phyloP scores from a whole-genome alignment of 2,329 filamentous ascomycete species.

The Thelonectria olida region DNA sequence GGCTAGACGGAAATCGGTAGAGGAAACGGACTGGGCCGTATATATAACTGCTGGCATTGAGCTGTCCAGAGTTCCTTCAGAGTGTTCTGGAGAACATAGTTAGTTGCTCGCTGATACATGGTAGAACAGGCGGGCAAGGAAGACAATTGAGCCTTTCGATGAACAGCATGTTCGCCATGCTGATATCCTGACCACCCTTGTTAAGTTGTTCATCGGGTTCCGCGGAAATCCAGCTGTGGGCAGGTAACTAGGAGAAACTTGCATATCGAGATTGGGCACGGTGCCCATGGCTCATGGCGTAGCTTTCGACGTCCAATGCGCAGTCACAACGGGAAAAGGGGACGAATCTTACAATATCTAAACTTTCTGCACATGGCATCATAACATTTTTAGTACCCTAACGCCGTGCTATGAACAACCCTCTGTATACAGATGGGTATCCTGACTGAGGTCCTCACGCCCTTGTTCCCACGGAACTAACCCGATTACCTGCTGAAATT shows the following conservation, averaged over 20 bases:
- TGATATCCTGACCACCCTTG: neutral
- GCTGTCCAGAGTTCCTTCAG: neutral
- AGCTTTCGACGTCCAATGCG: neutral
- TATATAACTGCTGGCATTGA: neutral
- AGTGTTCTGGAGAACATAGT: neutral
- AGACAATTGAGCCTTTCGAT: neutral
- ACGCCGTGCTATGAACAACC: constrained; percentile 42
- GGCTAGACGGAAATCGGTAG: neutral
- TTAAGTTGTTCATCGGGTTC: too few relatives aligned
- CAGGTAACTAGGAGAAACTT: too few relatives aligned
- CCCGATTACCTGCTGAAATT: constrained; percentile 35
- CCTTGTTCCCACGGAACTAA: constrained; percentile 15
- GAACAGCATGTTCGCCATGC: neutral
- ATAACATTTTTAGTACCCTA: constrained; percentile 43
- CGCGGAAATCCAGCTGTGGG: too few relatives aligned
- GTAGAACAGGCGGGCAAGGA: neutral
- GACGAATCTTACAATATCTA: neutral
- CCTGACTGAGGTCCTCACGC: constrained; percentile 22
- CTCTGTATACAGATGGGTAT: constrained; percentile 30
- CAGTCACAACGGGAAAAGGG: neutral
- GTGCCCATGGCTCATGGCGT: too few relatives aligned
- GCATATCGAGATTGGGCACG: too few relatives aligned
- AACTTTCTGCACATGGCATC: constrained; percentile 30
- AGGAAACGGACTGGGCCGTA: neutral
- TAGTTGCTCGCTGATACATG: neutral